These are phyloP conservation scores for Tulasnella sp. DNA, from an alignment of 768 basidiomycete genomes.

Conservation along the genomic window DNA sequence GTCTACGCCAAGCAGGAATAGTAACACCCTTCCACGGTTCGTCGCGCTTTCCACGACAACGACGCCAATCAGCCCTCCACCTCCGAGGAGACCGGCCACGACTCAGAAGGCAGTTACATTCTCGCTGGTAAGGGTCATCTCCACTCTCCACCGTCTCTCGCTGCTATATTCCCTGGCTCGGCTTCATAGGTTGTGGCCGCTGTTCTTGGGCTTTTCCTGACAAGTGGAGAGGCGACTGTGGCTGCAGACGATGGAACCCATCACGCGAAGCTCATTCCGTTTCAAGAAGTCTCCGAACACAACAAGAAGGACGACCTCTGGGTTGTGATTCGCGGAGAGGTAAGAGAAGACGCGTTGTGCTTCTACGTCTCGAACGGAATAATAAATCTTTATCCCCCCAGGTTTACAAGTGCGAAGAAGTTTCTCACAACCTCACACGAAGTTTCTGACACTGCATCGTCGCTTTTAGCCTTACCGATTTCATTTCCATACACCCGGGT, in stretches of 20 bases:
- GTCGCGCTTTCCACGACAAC: not conserved
- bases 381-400: not conserved
- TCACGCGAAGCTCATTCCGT: slow-evolving; percentile 20
- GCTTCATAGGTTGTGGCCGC: not conserved
- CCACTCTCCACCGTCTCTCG: not conserved
- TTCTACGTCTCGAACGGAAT: not conserved
- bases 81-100: not conserved
- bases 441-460: not conserved
- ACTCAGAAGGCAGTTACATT: not conserved
- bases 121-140: not conserved
- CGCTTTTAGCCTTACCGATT: slow-evolving; percentile 30
- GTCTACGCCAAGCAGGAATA: not conserved
- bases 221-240: not conserved
- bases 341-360: not conserved
- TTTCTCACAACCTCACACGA: not conserved
- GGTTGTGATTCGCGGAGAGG: slow-evolving; percentile 29
- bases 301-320: slow-evolving; percentile 30
- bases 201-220: not conserved
- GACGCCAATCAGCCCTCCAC: not conserved
- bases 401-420: slow-evolving; percentile 21
- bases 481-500: slow-evolving; percentile 33
- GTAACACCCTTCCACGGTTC: not conserved
- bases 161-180: not conserved
- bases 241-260: not conserved
- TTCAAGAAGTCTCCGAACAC: slow-evolving; percentile 34